Percentiles rank a stretch among this genome's conserved stretches.
Conservation (phyloP, 192 early-diverging fungal species). For the Funneliformis mosseae region DNA sequence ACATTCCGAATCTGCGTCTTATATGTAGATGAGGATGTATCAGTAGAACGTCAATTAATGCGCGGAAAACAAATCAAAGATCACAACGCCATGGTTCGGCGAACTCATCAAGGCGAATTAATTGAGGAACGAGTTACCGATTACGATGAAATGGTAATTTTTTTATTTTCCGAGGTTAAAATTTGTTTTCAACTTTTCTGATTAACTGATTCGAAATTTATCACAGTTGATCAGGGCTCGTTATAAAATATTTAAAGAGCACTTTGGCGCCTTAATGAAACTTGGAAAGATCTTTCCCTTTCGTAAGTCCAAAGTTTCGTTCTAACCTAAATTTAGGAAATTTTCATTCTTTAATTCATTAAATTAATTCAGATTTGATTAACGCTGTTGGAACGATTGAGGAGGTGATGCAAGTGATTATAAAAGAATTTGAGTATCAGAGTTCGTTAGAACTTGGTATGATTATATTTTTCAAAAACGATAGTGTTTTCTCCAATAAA, state of each 20-base stretch:
- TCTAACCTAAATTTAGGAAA: background rate
- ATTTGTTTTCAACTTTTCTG: background rate
- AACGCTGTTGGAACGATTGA: constrained; percentile 60
- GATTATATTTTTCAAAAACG: background rate
- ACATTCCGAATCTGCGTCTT: constrained; percentile 59
- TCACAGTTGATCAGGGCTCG: constrained; percentile 54
- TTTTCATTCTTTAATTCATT: background rate
- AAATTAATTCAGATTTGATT: constrained; percentile 48
- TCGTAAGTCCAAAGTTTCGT: constrained; percentile 46
- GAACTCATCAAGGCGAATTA: constrained; percentile 54
- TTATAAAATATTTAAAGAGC: constrained; percentile 61
- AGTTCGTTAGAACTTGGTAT: constrained; percentile 50
- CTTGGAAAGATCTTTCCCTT: constrained; percentile 61
- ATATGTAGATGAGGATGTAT: constrained; percentile 63
- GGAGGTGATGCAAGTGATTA: constrained; percentile 58
- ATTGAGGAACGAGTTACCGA: constrained; percentile 61
- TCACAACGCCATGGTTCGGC: constrained; percentile 51
- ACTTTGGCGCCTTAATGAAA: constrained; percentile 56
- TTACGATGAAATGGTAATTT: constrained; percentile 51
- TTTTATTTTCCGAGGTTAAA: background rate
- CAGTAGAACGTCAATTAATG: constrained; percentile 52
- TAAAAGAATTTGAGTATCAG: constrained; percentile 64
- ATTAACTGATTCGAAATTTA: background rate
- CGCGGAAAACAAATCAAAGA: constrained; percentile 53
- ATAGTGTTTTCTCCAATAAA: background rate